Base-by-base conservation (phyloP, 1,284 basidiomycete genomes). In the Pterulicium gracile region DNA sequence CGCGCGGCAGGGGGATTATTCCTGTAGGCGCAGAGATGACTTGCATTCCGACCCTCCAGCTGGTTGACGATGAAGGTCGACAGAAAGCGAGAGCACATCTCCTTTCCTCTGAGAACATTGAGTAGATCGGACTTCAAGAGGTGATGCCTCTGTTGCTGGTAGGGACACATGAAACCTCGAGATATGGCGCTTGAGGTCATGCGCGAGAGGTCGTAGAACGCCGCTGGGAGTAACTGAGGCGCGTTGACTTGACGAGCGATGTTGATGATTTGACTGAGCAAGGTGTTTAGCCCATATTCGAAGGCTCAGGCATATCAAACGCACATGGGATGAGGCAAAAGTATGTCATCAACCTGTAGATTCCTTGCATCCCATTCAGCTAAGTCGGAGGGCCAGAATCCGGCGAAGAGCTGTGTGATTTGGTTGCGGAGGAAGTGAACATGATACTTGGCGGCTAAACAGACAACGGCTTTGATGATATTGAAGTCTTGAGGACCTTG, bases 41-140 rank as follows among this genome's bases (percentile, higher is more conserved):
- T 73, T 3, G 77, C 65, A 20, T 66, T 55, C 45, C 81, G 67
- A 41, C 77, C 76, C 61, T 86, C 81, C 24, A 85, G 68, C 48
- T 81, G 72, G 54, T 76, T 76, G 47, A 80, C 78, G 52, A 86
- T 72, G 57, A 86, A 86, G 14, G 78, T 80, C 4, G 82, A 83
- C 46, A 86, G 72, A 60, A 76, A 85, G 41, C 81, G 76, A 10
- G 79, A 77, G 2, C 75, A 71, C 47, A 77, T 72, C 61, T 86
- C 83, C 48, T 81, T 77, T 4, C 83, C 82, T 45, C 72, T 73
- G 15, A 84, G 67, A 34, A 81, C 68, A 36, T 59, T 66, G 51
- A 77, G 64, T 5, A 86, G 68, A 55, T 84, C 80, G 32, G 59
- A 58, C 44, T 68, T 64, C 5, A 70, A 65, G 40, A 85, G 72